Conservation (phyloP, 768 basidiomycete genomes). For the Mycena albidolilacea region DNA sequence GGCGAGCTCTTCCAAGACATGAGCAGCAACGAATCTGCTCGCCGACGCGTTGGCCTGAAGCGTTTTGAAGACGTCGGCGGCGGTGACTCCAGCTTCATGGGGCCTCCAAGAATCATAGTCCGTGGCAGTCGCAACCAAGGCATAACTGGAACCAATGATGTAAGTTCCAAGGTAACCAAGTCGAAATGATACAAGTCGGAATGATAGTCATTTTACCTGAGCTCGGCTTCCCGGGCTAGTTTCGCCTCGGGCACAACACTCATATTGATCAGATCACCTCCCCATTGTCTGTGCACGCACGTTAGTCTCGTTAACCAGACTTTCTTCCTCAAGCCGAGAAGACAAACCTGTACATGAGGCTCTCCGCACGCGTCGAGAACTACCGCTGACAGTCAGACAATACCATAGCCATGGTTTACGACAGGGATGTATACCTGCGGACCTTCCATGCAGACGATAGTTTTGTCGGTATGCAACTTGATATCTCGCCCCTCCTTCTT, state of each 20-base stretch:
- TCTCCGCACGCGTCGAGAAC: slow-evolving; percentile 97
- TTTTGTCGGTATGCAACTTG: slow-evolving; percentile 84
- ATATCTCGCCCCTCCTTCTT: slow-evolving; percentile 70
- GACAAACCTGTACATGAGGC: slow-evolving; percentile 82
- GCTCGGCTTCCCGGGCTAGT: slow-evolving; percentile 95
- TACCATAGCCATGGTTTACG: neutral
- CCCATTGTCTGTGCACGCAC: slow-evolving; percentile 66
- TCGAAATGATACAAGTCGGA: neutral
- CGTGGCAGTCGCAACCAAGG: slow-evolving; percentile 90
- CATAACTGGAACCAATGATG: slow-evolving; percentile 72
- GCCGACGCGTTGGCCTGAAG: slow-evolving; percentile 88
- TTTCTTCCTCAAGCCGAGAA: too few relatives aligned
- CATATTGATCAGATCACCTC: slow-evolving; percentile 97
- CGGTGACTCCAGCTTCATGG: slow-evolving; percentile 85
- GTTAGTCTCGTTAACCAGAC: too few relatives aligned
- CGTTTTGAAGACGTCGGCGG: slow-evolving; percentile 92
- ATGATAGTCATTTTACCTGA: slow-evolving; percentile 70
- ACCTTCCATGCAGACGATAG: slow-evolving; percentile 96
- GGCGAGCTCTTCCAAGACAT: slow-evolving; percentile 73
- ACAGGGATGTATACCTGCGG: slow-evolving; percentile 62
- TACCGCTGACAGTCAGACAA: neutral
- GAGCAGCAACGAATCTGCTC: slow-evolving; percentile 80
- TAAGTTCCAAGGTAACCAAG: slow-evolving; percentile 4
- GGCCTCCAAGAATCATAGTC: slow-evolving; percentile 98
- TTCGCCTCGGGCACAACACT: slow-evolving; percentile 96